Conservation (phyloP, 371 early-diverging fungal genomes). For the Sporodiniella umbellata region DNA sequence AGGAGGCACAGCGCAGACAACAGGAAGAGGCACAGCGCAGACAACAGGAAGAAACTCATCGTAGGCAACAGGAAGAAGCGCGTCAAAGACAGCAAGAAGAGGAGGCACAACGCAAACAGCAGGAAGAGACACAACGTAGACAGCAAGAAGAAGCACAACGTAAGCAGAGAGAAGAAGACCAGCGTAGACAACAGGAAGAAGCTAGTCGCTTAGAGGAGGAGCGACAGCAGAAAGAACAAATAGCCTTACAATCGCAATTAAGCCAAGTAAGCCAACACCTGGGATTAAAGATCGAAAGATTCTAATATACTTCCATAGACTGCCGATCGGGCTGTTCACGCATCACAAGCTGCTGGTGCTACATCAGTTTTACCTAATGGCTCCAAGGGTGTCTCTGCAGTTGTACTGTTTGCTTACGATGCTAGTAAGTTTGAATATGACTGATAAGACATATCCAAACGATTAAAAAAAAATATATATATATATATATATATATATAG, state of each 20-base stretch:
- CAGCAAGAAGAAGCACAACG: slow-evolving; percentile 13
- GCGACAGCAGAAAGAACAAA: slow-evolving; percentile 15
- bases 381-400: slow-evolving; percentile 42
- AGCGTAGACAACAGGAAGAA: slow-evolving; percentile 17
- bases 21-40: slow-evolving; percentile 13
- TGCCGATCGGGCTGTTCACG: slow-evolving; percentile 35
- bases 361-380: slow-evolving; percentile 24
- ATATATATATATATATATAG: slow-evolving; percentile 20
- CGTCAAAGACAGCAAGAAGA: slow-evolving; percentile 8
- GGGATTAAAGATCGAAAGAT: not conserved
- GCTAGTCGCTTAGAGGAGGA: too few relatives aligned
- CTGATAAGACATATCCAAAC: not conserved
- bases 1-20: slow-evolving; percentile 21
- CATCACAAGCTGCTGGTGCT: slow-evolving; percentile 20
- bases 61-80: slow-evolving; percentile 10
- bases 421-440: slow-evolving; percentile 38
- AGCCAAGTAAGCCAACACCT: slow-evolving; percentile 15
- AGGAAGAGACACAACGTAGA: slow-evolving; percentile 16
- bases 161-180: slow-evolving; percentile 17
- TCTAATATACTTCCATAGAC: slow-evolving; percentile 11
- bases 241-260: slow-evolving; percentile 16
- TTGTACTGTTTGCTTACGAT: slow-evolving; percentile 73
- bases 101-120: slow-evolving; percentile 11
- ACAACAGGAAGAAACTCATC: slow-evolving; percentile 12
- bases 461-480: not conserved